Percentiles rank a stretch among this genome's conserved stretches.
These are phyloP conservation scores for Irpex lacteus DNA, from an alignment of 1,284 basidiomycete genomes.

Conservation along the genomic window DNA sequence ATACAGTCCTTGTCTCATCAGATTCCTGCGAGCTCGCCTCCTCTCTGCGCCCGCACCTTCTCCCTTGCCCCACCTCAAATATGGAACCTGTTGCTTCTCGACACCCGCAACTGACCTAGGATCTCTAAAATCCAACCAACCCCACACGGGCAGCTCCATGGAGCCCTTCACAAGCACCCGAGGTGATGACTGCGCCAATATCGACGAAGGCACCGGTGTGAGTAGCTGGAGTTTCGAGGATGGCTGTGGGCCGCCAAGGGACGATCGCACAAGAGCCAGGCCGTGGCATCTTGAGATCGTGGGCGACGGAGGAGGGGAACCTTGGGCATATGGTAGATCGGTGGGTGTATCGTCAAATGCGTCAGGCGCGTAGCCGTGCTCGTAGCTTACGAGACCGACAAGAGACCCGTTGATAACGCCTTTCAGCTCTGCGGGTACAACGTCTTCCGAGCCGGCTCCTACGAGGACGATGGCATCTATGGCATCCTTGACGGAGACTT, in stretches of 20 bases:
- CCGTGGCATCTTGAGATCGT: conserved; percentile 61
- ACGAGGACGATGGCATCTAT: conserved; percentile 63
- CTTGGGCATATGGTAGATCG: conserved; percentile 56
- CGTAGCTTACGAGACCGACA: conserved; percentile 66
- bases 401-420: conserved; percentile 80
- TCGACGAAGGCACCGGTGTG: conserved; percentile 59
- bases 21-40: conserved; percentile 77
- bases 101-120: conserved; percentile 49
- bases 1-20: conserved; percentile 73
- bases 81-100: conserved; percentile 69
- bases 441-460: conserved; percentile 75
- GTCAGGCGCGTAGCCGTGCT: conserved; percentile 30
- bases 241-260: conserved; percentile 2
- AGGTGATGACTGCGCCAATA: conserved; percentile 34
- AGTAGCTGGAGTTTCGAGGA: conserved; percentile 59
- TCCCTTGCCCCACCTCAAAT: conserved; percentile 74
- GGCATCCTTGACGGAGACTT: conserved; percentile 52
- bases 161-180: conserved; percentile 79
- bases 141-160: conserved; percentile 85
- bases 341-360: not conserved
- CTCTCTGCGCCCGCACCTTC: conserved; percentile 68
- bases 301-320: conserved; percentile 49
- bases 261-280: conserved; percentile 69
- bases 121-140: conserved; percentile 74
- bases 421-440: conserved; percentile 61